A percentile compares a stretch with the other conserved stretches of the same genome.
phyloP scores from a whole-genome alignment of 208 protist genomes.

The Trypanosoma caninum region DNA sequence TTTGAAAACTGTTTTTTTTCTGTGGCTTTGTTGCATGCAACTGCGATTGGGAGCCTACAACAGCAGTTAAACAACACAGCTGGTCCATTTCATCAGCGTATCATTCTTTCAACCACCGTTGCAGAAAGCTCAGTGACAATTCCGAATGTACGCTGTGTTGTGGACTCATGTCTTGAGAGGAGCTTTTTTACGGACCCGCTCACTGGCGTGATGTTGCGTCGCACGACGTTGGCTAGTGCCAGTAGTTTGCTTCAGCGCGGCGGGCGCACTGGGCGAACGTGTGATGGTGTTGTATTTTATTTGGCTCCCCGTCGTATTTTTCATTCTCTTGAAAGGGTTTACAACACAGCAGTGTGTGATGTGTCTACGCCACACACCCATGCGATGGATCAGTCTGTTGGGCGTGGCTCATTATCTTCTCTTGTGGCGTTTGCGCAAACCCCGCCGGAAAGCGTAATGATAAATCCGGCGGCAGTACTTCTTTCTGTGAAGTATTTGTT shows the following conservation, averaged over 20 bases:
- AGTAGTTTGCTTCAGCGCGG: conserved; percentile 56
- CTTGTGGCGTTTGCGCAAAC: conserved; percentile 5
- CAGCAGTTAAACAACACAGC: conserved; percentile 39
- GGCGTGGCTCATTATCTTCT: neutral
- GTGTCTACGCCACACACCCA: neutral
- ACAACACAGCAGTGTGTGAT: neutral
- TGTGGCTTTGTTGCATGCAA: conserved; percentile 53
- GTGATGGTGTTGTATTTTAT: conserved; percentile 67
- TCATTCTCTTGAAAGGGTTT: neutral
- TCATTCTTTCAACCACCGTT: conserved; percentile 71
- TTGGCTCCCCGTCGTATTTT: conserved; percentile 45
- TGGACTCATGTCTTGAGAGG: conserved; percentile 65
- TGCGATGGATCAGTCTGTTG: neutral
- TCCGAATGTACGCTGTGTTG: conserved; percentile 55
- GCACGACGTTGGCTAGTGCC: conserved; percentile 34
- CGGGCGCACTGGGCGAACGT: conserved; percentile 63
- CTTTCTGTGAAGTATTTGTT: conserved; percentile 64
- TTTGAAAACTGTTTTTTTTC: conserved; percentile 53
- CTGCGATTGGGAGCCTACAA: conserved; percentile 60
- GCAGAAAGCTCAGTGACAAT: conserved; percentile 84
- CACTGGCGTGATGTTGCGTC: conserved; percentile 48
- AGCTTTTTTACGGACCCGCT: conserved; percentile 38
- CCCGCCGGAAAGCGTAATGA: conserved; percentile 14
- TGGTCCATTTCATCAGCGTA: conserved; percentile 34
- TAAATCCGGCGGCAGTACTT: conserved; percentile 41